Base-by-base conservation (phyloP, 345 rosid species). In the Eucalyptus cloeziana region DNA sequence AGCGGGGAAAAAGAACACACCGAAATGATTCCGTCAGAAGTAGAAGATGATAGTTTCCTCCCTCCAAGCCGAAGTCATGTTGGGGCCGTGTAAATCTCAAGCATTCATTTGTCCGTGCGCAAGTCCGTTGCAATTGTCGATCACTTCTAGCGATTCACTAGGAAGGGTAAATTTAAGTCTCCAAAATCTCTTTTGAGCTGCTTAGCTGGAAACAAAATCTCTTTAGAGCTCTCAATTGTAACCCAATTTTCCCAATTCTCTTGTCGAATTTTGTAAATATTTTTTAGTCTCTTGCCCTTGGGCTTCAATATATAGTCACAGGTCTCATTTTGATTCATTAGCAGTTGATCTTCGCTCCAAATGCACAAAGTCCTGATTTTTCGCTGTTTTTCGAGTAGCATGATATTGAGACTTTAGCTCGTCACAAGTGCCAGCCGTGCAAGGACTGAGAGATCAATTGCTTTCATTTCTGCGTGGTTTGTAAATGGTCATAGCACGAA, bases 261-360 rank as follows among this genome's bases (percentile, higher is more conserved):
- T 16, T 79, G 83, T 40, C 45, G 31, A 43, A 87, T 60, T 49
- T 40, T 94, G 94, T 94, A 90, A 79, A 93, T 94, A 91, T 86
- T 71, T 56, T n/a, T 33, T 71, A 22, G 19, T 62, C 44, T 49
- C 87, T 86, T 86, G 87, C 62, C 87, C 56, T 5, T 33, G 56
- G 87, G 45, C 87, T 33, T 86, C 87, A 40, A 12, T 17, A 40
- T 10, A 21, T 76, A 40, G 47, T 21, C 12, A 21, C 12, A 21
- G 27, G 30, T 40, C 43, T 37, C 27, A 76, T 76, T 76, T 21
- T 76, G 47, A 76, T 40, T 76, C 47, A 22, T 44, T 76, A 6
- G 45, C 47, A 76, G 43, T 40, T 37, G 7, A 37, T 76, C 83
- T 37, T 15, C 14, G 27, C 8, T 76, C 83, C 43, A 76, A 25